A percentile compares a stretch with the other conserved stretches of the same genome.
Conservation (phyloP, 495 filamentous ascomycete species). For the Articulospora tetracladia region DNA sequence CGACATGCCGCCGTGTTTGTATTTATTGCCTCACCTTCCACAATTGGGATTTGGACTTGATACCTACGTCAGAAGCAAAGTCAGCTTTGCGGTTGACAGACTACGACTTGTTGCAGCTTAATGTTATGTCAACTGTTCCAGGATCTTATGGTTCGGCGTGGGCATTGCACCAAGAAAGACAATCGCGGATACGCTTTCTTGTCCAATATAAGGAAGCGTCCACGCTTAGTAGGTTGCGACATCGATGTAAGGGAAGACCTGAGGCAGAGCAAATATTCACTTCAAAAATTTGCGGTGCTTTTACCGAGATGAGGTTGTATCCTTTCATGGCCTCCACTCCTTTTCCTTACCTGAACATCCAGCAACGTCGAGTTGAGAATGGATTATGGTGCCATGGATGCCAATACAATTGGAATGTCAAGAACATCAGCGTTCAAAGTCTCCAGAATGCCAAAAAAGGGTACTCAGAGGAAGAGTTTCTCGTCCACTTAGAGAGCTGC, state of each 20-base stretch:
- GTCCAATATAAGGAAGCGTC: too few species aligned
- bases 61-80: conserved; percentile 5
- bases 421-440: conserved; percentile 2
- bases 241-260: too few species aligned
- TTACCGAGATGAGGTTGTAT: conserved; percentile 3
- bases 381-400: conserved; percentile 12
- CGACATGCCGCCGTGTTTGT: neutral
- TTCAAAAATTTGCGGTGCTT: conserved; percentile 8
- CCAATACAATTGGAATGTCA: conserved; percentile 10
- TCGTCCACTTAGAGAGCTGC: conserved; percentile 7
- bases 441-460: conserved; percentile 3
- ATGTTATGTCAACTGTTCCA: too few species aligned
- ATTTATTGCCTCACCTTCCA: conserved; percentile 4
- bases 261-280: conserved; percentile 8
- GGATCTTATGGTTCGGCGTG: too few species aligned
- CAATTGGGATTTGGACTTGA: neutral
- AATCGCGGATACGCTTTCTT: too few species aligned
- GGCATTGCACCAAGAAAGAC: too few species aligned
- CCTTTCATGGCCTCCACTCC: conserved; percentile 9
- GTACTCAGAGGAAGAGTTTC: conserved; percentile 9
- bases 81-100: too few species aligned
- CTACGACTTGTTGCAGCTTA: too few species aligned
- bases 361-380: conserved; percentile 9
- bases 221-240: too few species aligned
- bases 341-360: conserved; percentile 8